phyloP scores from a whole-genome alignment of 306 rosid genomes.

The Castanea sativa region DNA sequence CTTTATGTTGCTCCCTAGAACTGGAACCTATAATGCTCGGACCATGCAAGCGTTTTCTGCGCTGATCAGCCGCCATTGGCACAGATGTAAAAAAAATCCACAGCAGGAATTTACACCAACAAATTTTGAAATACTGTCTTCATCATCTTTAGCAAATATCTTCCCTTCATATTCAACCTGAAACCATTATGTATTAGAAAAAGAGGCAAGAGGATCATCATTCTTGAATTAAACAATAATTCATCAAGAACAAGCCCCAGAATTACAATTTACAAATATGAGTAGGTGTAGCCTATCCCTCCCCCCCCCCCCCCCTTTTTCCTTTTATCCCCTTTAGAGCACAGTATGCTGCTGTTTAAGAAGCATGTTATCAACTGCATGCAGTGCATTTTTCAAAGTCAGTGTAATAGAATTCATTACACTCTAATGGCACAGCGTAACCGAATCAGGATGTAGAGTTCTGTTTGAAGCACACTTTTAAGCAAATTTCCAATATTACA shows the following conservation, averaged over 20 bases:
- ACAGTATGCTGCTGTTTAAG: not conserved
- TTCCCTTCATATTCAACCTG: constrained; percentile 33
- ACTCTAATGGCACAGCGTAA: not conserved
- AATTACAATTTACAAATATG: not conserved
- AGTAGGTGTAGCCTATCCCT: not conserved
- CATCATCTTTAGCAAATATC: constrained; percentile 20
- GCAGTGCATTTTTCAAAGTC: not conserved
- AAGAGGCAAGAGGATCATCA: not conserved
- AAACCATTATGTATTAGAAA: constrained; percentile 10
- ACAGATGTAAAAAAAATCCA: constrained; percentile 23
- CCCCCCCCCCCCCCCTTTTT: not conserved
- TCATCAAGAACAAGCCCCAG: constrained; percentile 12
- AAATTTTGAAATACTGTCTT: constrained; percentile 25
- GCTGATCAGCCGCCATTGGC: constrained; percentile 88
- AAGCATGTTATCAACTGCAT: not conserved
- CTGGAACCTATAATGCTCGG: constrained; percentile 47
- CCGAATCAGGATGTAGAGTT: not conserved
- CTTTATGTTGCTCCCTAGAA: constrained; percentile 61
- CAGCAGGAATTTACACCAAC: constrained; percentile 24
- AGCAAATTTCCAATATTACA: not conserved
- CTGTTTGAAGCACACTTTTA: not conserved
- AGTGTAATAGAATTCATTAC: not conserved
- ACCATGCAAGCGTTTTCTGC: constrained; percentile 76
- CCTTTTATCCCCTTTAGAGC: not conserved
- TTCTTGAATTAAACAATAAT: constrained; percentile 13